phyloP scores from a whole-genome alignment of 2,329 filamentous ascomycete genomes.

The Curvularia hawaiiensis region DNA sequence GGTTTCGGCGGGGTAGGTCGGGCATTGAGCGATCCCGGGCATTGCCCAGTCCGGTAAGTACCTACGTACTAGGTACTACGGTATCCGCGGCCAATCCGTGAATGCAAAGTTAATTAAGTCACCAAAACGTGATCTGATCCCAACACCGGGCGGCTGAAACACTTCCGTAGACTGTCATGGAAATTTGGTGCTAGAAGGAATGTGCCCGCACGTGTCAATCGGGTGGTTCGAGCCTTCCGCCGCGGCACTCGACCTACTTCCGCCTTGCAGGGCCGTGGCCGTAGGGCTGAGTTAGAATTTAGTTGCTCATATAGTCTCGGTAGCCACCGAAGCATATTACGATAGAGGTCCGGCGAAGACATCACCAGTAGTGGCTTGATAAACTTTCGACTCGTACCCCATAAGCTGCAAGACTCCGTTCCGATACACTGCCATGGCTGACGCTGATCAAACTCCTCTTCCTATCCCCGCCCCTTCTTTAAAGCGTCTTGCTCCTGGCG shows the following conservation, averaged over 20 bases:
- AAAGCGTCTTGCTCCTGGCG: constrained; percentile 1
- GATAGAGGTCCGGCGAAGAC: background rate
- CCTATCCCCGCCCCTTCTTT: background rate
- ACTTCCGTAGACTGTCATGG: background rate
- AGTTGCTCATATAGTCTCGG: background rate
- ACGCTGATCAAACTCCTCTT: constrained; percentile 1
- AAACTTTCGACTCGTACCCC: background rate
- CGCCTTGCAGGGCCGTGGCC: background rate
- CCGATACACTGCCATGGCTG: background rate
- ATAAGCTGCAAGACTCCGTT: background rate
- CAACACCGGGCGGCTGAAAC: background rate
- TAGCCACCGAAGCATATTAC: background rate
- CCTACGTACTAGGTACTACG: too few relatives aligned
- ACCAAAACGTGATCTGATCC: background rate
- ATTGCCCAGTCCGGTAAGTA: background rate
- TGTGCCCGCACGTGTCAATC: constrained; percentile 1
- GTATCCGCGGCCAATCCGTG: constrained; percentile 1
- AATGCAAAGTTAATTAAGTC: background rate
- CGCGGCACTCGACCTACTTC: background rate
- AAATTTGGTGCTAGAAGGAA: background rate
- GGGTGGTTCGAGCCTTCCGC: background rate
- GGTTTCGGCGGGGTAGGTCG: background rate
- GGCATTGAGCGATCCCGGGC: background rate
- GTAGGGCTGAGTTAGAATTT: background rate
- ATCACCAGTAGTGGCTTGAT: background rate